A percentile compares a stretch with the other conserved stretches of the same genome.
phyloP scores from a whole-genome alignment of 345 rosid species.

The Kernera saxatilis region DNA sequence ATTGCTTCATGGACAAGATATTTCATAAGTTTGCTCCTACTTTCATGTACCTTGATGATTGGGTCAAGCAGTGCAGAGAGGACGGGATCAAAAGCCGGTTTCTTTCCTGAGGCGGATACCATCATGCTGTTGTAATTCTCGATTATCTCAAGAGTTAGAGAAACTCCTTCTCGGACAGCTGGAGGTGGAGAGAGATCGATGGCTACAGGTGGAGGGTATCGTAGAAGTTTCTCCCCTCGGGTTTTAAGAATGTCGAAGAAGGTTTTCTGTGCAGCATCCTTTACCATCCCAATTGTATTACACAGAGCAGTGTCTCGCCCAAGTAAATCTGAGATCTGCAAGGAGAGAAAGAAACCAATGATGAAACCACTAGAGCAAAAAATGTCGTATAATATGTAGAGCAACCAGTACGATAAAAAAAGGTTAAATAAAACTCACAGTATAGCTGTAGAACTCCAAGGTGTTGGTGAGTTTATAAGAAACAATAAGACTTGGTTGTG shows the following conservation, averaged over 20 bases:
- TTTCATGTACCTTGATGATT: constrained; percentile 65
- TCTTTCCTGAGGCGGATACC: constrained; percentile 67
- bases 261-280: constrained; percentile 91
- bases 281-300: constrained; percentile 77
- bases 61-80: constrained; percentile 90
- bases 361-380: not conserved
- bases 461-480: constrained; percentile 87
- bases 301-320: constrained; percentile 86
- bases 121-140: constrained; percentile 77
- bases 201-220: constrained; percentile 94
- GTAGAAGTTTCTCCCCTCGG: constrained; percentile 89
- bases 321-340: constrained; percentile 84
- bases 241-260: constrained; percentile 85
- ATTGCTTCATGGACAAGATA: not conserved
- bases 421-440: constrained; percentile 45
- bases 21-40: not conserved
- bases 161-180: constrained; percentile 90
- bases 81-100: constrained; percentile 69
- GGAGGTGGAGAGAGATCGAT: constrained; percentile 92
- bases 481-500: constrained; percentile 89
- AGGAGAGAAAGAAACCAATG: not conserved
- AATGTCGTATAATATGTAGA: not conserved
- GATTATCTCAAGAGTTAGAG: constrained; percentile 84
- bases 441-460: constrained; percentile 88
- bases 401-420: not conserved